A percentile compares a stretch with the other conserved stretches of the same genome.
phyloP scores from a whole-genome alignment of 2,329 filamentous ascomycete genomes.

The Cytospora piceae region DNA sequence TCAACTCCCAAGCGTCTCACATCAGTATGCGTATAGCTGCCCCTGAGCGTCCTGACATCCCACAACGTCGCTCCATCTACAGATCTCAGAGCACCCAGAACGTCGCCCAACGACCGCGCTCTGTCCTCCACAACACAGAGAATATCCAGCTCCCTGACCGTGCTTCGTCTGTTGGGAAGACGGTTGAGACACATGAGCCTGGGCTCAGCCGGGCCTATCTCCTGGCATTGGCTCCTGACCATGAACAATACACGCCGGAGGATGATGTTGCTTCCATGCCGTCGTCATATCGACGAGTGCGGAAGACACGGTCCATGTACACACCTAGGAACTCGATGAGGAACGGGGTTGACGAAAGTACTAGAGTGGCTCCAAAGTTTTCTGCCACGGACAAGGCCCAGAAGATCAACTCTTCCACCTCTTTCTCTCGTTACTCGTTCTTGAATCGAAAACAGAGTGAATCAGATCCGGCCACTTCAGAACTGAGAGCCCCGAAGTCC shows the following conservation, averaged over 20 bases:
- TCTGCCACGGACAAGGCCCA: background rate
- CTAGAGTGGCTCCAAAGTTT: conserved; percentile 5
- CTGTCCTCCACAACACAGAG: conserved; percentile 1
- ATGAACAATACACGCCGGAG: conserved; percentile 52
- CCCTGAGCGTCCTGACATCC: background rate
- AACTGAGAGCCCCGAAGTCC: conserved; percentile 55
- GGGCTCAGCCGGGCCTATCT: conserved; percentile 38
- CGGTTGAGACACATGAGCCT: conserved; percentile 1
- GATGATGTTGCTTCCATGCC: conserved; percentile 53
- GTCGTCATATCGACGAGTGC: conserved; percentile 54
- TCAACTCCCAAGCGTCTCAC: conserved; percentile 23
- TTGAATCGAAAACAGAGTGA: conserved; percentile 39
- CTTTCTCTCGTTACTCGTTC: conserved; percentile 24
- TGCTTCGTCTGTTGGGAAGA: conserved; percentile 25
- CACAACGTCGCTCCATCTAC: conserved; percentile 9
- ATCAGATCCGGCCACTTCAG: conserved; percentile 30
- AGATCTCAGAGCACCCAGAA: conserved; percentile 22
- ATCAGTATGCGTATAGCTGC: conserved; percentile 22
- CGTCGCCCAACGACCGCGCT: conserved; percentile 6
- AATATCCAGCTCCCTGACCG: conserved; percentile 20
- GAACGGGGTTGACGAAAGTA: conserved; percentile 25
- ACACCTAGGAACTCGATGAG: conserved; percentile 37
- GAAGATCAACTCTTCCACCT: background rate
- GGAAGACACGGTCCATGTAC: conserved; percentile 61
- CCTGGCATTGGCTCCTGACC: conserved; percentile 42